phyloP scores from a whole-genome alignment of 139 green algal species.

The Klebsormidium nitens region DNA sequence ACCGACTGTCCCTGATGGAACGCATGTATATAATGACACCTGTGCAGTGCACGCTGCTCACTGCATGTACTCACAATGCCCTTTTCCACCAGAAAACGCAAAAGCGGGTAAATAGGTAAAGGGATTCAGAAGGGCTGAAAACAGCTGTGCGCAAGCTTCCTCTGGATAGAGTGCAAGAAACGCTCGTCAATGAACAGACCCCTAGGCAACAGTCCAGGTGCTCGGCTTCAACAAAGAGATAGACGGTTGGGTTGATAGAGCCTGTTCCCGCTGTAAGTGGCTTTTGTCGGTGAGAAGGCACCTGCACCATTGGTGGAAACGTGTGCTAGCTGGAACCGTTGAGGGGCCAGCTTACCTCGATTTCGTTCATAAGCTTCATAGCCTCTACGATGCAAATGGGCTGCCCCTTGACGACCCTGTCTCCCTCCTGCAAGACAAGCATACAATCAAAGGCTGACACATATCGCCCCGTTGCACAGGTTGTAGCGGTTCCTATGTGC shows the following conservation, averaged over 20 bases:
- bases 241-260: constrained; percentile 9
- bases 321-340: neutral
- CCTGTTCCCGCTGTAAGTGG: neutral
- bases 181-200: neutral
- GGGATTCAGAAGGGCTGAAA: too few relatives aligned
- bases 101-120: constrained; percentile 18
- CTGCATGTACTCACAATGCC: constrained; percentile 12
- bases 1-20: constrained; percentile 4
- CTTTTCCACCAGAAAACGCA: constrained; percentile 6
- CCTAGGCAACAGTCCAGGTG: neutral
- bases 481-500: too few relatives aligned
- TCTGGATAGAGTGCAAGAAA: neutral
- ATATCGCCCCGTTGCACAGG: too few relatives aligned
- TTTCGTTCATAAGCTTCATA: constrained; percentile 99
- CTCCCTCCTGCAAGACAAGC: constrained; percentile 57
- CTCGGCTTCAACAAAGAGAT: neutral
- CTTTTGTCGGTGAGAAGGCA: neutral
- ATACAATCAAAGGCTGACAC: too few relatives aligned
- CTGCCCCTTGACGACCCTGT: constrained; percentile 88
- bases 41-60: neutral
- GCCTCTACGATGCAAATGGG: constrained; percentile 94
- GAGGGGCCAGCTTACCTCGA: constrained; percentile 62
- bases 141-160: too few relatives aligned
- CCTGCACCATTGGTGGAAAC: neutral
- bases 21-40: constrained; percentile 5